These are phyloP conservation scores for Akanthomyces dipterigenus DNA, from an alignment of 2,329 filamentous ascomycete species.

Conservation along the genomic window DNA sequence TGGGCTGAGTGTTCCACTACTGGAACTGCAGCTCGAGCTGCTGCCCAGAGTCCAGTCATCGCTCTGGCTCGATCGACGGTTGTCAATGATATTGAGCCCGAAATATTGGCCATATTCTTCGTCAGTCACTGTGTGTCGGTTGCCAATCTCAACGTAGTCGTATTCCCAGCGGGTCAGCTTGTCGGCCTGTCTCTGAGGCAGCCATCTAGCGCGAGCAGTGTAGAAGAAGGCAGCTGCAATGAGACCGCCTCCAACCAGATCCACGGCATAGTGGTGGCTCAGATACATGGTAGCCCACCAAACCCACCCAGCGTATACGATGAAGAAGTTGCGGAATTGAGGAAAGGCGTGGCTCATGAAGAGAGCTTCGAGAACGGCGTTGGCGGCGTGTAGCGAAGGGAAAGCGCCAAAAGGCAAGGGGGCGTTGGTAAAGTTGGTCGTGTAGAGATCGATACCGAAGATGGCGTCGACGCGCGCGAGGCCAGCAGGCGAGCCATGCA, in stretches of 20 bases:
- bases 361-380: constrained; percentile 80
- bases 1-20: constrained; percentile 44
- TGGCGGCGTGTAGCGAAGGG: constrained; percentile 84
- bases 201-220: constrained; percentile 69
- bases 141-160: constrained; percentile 83
- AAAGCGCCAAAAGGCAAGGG: constrained; percentile 93
- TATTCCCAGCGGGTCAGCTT: constrained; percentile 93
- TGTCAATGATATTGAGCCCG: constrained; percentile 39
- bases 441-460: constrained; percentile 90
- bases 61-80: constrained; percentile 48
- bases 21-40: constrained; percentile 57
- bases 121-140: constrained; percentile 39
- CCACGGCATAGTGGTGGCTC: constrained; percentile 93
- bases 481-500: constrained; percentile 82
- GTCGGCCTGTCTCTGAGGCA: constrained; percentile 75
- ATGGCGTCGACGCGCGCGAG: constrained; percentile 82
- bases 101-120: constrained; percentile 44
- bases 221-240: constrained; percentile 76
- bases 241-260: constrained; percentile 79
- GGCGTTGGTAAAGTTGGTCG: constrained; percentile 81
- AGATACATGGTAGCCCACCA: constrained; percentile 99
- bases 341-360: constrained; percentile 95
- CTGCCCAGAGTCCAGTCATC: constrained; percentile 90
- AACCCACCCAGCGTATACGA: constrained; percentile 83
- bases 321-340: constrained; percentile 69